A percentile compares a stretch with the other conserved stretches of the same genome.
These are phyloP conservation scores for Penicillium sp. DNA, from an alignment of 2,329 filamentous ascomycete species.

Conservation along the genomic window DNA sequence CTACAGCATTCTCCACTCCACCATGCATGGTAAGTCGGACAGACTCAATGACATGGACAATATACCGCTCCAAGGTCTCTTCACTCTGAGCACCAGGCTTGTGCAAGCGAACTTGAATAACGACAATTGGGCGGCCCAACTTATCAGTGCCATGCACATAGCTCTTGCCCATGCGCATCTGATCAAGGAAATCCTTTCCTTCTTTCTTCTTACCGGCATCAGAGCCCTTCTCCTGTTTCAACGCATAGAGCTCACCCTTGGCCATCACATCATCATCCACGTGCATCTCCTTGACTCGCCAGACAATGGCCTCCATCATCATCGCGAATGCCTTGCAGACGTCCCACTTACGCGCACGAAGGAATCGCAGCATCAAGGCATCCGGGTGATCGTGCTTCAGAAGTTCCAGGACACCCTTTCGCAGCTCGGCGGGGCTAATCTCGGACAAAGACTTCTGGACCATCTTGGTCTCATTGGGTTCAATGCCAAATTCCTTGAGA, in stretches of 20 bases:
- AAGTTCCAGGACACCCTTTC: constrained; percentile 68
- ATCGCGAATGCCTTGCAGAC: constrained; percentile 84
- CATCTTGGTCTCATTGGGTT: constrained; percentile 62
- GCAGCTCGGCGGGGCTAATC: constrained; percentile 71
- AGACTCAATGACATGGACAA: constrained; percentile 89
- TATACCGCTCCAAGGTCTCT: constrained; percentile 78
- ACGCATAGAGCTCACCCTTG: constrained; percentile 66
- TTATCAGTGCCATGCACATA: constrained; percentile 22
- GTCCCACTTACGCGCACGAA: constrained; percentile 93
- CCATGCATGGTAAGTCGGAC: constrained; percentile 75
- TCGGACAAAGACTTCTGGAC: constrained; percentile 77
- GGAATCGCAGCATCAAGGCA: constrained; percentile 76
- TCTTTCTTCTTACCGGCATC: constrained; percentile 27
- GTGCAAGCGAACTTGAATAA: constrained; percentile 78
- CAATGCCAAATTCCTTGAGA: constrained; percentile 22
- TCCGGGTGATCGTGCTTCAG: constrained; percentile 60
- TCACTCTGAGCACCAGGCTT: constrained; percentile 79
- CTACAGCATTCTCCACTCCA: constrained; percentile 84
- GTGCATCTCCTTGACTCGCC: constrained; percentile 73
- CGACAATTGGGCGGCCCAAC: constrained; percentile 69
- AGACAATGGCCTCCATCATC: constrained; percentile 86
- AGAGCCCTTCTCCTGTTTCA: constrained; percentile 48
- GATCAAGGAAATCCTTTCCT: constrained; percentile 18
- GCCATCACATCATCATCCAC: constrained; percentile 82
- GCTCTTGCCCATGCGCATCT: constrained; percentile 21